Base-by-base conservation (phyloP, 805 yeast species). In the Isabelozyma rhagii region DNA sequence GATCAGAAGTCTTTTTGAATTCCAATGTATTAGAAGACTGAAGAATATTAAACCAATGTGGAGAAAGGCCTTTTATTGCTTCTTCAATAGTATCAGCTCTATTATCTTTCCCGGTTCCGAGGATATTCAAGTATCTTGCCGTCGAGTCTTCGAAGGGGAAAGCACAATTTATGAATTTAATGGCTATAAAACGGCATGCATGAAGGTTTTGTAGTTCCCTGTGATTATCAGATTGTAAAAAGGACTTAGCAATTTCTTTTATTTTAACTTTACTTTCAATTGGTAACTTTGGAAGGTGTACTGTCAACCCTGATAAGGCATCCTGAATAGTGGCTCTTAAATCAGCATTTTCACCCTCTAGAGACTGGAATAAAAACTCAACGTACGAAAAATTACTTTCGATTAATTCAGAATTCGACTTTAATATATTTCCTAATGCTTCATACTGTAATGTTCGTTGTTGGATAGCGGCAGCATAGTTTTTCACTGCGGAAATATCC, bases 41-140 rank as follows among this genome's bases (percentile, higher is more conserved):
- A 34, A 74, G 66, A 3, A 85, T 67, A 43, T 78, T 78, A 61
- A 83, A 87, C 89, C 92, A 86, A 63, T 87, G 81, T 0, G 97
- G 97, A 63, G 90, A 84, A 28, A 93, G 68, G 0, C 97, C 97
- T 53, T 81, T 82, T 5, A 63, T 65, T 0, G 97, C 86, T 62
- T 90, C 97, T 58, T 90, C 96, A 2, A 85, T 71, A 0, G 89
- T 82, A 56, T 89, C 96, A 2, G 88, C 75, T 49, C 85, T 75
- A 55, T 87, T 87, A 1, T 62, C 64, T 10, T 75, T 59, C 17
- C 80, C 68, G 5, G 88, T 65, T 11, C 91, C 97, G 43, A 85
- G 63, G 15, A 91, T 64, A 60, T 90, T 84, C 39, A 89, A 68
- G 43, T 80, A 58, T 51, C 97, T 72, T 0, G 92, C 88, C 36